Conservation (phyloP, 1,284 basidiomycete genomes). For the Cutaneotrichosporon dermatis region DNA sequence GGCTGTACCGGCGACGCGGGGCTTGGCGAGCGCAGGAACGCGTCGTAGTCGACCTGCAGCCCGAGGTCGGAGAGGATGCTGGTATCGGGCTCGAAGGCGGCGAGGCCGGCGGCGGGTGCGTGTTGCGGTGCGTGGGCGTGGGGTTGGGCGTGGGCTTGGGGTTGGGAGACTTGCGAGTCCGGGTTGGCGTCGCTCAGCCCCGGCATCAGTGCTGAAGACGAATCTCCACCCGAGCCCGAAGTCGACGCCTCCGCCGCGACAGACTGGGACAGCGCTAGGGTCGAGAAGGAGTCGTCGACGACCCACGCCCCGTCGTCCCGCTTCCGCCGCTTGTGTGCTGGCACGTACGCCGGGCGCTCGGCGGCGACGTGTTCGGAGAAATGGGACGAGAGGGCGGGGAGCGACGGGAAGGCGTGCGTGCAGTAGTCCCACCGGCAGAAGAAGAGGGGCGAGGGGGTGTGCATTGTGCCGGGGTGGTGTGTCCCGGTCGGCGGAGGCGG, state of each 20-base stretch:
- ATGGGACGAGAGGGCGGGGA: constrained; percentile 6
- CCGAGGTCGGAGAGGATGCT: neutral
- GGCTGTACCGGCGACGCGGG: neutral
- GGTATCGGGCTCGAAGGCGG: neutral
- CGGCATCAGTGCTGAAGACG: too few species aligned
- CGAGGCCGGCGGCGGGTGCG: too few species aligned
- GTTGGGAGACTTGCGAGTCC: too few species aligned
- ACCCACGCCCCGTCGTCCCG: constrained; percentile 13
- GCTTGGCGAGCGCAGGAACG: constrained; percentile 17
- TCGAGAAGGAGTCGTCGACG: constrained; percentile 5
- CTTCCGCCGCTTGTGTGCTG: constrained; percentile 10
- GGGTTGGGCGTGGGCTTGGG: too few species aligned
- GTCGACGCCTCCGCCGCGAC: too few species aligned
- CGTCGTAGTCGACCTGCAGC: constrained; percentile 9
- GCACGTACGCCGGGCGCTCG: constrained; percentile 13
- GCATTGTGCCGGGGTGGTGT: too few species aligned
- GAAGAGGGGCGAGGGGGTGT: neutral
- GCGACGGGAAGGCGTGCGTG: constrained; percentile 4
- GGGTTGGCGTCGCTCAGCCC: too few species aligned
- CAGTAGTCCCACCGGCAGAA: constrained; percentile 20
- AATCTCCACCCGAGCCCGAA: too few species aligned
- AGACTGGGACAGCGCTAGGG: neutral
- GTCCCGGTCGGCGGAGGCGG: too few species aligned
- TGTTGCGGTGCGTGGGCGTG: too few species aligned
- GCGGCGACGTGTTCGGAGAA: constrained; percentile 12